Base-by-base conservation (phyloP, 331 rosid species). In the Acacia concinna region DNA sequence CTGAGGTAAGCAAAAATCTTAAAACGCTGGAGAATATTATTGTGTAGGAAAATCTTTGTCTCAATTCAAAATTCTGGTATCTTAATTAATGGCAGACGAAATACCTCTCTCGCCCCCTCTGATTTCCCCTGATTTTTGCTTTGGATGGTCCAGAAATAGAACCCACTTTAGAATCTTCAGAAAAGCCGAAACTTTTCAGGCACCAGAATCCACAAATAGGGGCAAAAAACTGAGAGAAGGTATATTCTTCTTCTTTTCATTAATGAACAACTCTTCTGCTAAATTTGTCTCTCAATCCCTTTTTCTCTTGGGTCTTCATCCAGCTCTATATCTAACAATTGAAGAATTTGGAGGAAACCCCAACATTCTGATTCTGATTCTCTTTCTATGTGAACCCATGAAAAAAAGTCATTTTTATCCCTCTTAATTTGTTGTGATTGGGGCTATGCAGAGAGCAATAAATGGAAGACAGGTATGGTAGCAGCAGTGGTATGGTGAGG, bases 391-490 rank as follows among this genome's bases (percentile, higher is more conserved):
- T 59, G 8, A 28, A 27, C 8, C 3, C 34, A 57, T 57, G 63
- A 8, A 6, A 37, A 6, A 37, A 6, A 37, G 0, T 3, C 3
- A 12, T 9, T 32, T 17, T 17, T n/a, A n/a, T n/a, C 0, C 15
- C 18, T 15, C 15, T 44, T 44, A 80, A n/a, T 54, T 13, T 28
- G 15, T 47, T 69, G 5, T 59, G 20, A 71, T 66, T 71, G 71
- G 78, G 56, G 69, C 31, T 67, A 4, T 81, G 81, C 74, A 90
- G 89, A 83, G 68, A 73, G 63, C 77, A 46, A 34, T 30, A 68
- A 70, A 91, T 91, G 97, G 94, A 80, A 54, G 78, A 84, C 7
- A 88, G 81, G 70, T 75, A 85, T 76, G 76, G 81, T 21, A 66
- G 79, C 23, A 6, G 23, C 23, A 17, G 20, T 46, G 51, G 18